Evolutionary conservation across 129 eudicot genomes (phyloP).

Genomic region (Flaveria ramosissima): DNA sequence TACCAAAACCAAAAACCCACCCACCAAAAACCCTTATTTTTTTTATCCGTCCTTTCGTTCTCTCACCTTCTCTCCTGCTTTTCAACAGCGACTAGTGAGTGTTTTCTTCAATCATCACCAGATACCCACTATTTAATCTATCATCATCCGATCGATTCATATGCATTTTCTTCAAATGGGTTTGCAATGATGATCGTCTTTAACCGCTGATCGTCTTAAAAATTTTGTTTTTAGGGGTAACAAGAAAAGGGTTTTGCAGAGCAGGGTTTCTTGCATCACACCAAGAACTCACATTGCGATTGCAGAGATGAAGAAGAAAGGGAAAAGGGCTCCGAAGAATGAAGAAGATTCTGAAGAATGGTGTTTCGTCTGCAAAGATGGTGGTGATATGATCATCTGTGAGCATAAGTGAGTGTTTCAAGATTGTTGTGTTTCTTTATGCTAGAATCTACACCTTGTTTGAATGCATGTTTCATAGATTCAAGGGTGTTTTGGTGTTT

Average conservation of each 20-base stretch:
- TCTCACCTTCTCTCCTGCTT: constrained; percentile 6
- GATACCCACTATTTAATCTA: background rate
- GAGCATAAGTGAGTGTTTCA: constrained; percentile 59
- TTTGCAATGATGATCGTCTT: constrained; percentile 1
- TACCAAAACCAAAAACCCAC: background rate
- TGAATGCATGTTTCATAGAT: constrained; percentile 23
- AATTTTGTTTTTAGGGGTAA: background rate
- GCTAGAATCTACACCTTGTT: constrained; percentile 1
- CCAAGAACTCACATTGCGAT: background rate
- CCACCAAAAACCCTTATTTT: constrained; percentile 2
- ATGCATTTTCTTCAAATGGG: constrained; percentile 18
- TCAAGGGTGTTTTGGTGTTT: constrained; percentile 38
- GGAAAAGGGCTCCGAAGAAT: constrained; percentile 23
- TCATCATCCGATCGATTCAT: background rate
- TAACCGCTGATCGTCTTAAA: constrained; percentile 1
- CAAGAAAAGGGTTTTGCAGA: constrained; percentile 16
- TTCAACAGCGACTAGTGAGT: background rate
- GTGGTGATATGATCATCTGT: constrained; percentile 61
- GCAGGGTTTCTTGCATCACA: background rate
- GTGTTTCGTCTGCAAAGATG: constrained; percentile 86
- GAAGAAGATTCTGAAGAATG: constrained; percentile 67
- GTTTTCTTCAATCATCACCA: constrained; percentile 12
- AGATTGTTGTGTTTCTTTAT: background rate
- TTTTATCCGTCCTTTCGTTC: background rate
- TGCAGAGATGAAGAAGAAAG: constrained; percentile 35